These are phyloP conservation scores for Filobasidium wieringae DNA, from an alignment of 768 basidiomycete genomes.

Conservation along the genomic window DNA sequence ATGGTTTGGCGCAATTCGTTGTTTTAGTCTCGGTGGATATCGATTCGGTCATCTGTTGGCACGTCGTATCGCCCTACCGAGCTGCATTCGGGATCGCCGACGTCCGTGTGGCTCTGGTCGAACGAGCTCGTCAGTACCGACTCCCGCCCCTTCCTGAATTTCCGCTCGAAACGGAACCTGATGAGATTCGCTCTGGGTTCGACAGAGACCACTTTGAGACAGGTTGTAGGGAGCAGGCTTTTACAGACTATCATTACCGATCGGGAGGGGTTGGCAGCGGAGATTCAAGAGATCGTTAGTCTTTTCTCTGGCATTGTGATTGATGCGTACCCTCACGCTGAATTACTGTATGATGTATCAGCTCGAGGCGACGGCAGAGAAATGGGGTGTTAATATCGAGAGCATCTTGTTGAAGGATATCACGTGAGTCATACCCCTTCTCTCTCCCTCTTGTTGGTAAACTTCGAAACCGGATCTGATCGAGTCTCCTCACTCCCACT, in stretches of 20 bases:
- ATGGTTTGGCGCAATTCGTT: neutral
- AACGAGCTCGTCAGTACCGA: conserved; percentile 34
- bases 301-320: neutral
- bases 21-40: conserved; percentile 39
- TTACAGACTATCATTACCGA: conserved; percentile 96
- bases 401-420: conserved; percentile 57
- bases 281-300: conserved; percentile 38
- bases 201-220: conserved; percentile 85
- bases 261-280: conserved; percentile 54
- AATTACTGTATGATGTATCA: neutral
- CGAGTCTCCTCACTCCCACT: conserved; percentile 47
- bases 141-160: neutral
- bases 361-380: conserved; percentile 41
- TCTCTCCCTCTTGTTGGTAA: neutral
- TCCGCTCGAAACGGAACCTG: neutral
- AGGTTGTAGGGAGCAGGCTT: conserved; percentile 86
- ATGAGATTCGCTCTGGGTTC: conserved; percentile 46
- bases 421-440: neutral
- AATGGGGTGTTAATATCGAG: conserved; percentile 95
- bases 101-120: conserved; percentile 48
- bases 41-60: conserved; percentile 60
- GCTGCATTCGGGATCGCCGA: conserved; percentile 89
- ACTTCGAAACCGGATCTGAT: neutral
- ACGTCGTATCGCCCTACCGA: conserved; percentile 56
- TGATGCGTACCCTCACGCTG: neutral